Evolutionary conservation across 2,329 filamentous ascomycete genomes (phyloP).

Genomic region (Ascochyta lentis): DNA sequence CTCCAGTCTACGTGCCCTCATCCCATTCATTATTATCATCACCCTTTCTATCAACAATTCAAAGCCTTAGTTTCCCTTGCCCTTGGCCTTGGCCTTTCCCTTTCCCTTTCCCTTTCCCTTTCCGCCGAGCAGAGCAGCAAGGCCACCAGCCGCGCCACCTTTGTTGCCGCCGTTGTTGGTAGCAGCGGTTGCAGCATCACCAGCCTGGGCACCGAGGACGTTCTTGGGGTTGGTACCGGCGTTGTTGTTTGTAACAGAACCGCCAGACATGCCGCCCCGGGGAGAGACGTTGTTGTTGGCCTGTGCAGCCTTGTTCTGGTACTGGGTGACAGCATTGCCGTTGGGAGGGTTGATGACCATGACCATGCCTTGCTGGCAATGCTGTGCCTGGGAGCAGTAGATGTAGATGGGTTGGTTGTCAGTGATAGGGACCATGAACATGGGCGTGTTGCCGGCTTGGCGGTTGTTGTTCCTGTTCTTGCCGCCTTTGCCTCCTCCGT

Average conservation of each 20-base stretch:
- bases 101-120: constrained; percentile 15
- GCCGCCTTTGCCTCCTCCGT: neutral
- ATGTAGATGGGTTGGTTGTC: constrained; percentile 73
- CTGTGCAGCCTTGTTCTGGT: constrained; percentile 32
- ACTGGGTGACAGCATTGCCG: constrained; percentile 32
- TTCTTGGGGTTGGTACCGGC: constrained; percentile 32
- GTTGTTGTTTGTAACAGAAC: constrained; percentile 27
- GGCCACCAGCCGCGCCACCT: constrained; percentile 12
- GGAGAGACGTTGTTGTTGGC: constrained; percentile 36
- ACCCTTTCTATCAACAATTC: neutral
- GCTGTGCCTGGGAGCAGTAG: constrained; percentile 71
- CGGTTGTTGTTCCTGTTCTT: constrained; percentile 30
- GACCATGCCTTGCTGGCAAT: constrained; percentile 76
- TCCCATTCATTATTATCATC: neutral
- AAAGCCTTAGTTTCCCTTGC: neutral
- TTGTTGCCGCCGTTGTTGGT: neutral
- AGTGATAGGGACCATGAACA: constrained; percentile 37
- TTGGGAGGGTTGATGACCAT: constrained; percentile 70
- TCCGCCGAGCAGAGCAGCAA: constrained; percentile 20
- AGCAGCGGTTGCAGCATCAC: constrained; percentile 14
- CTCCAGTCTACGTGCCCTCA: neutral
- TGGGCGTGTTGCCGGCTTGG: constrained; percentile 31
- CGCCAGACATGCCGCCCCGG: constrained; percentile 28
- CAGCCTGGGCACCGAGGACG: constrained; percentile 15
- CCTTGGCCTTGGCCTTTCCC: neutral